These are phyloP conservation scores for Prototheca wickerhamii DNA, from an alignment of 163 green algal species.

Conservation along the genomic window DNA sequence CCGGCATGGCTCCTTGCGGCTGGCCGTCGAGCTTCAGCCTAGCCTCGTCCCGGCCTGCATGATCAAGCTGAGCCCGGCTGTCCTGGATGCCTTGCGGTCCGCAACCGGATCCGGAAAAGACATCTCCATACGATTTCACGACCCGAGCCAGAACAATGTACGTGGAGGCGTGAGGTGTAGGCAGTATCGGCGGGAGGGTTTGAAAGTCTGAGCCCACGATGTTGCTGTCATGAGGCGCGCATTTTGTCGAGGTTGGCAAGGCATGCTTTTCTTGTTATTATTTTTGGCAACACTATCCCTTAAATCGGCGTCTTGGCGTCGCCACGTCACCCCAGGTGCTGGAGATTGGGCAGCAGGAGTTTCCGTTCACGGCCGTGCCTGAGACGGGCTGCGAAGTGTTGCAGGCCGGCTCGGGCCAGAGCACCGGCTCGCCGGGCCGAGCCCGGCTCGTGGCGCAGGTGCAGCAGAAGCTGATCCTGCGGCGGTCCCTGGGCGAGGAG, in stretches of 20 bases:
- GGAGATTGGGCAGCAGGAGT: background rate
- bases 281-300: no score
- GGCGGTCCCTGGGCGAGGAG: slow-evolving; percentile 16
- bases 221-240: background rate
- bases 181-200: no score
- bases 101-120: background rate
- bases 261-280: no score
- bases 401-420: no score
- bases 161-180: background rate
- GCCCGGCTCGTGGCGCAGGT: slow-evolving; percentile 5
- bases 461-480: slow-evolving; percentile 14
- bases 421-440: no score
- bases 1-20: background rate
- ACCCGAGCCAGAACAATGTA: background rate
- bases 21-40: slow-evolving; percentile 1
- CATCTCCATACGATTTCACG: slow-evolving; percentile 7
- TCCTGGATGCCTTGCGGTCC: slow-evolving; percentile 17
- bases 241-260: background rate
- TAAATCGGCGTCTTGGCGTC: background rate
- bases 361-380: slow-evolving; percentile 6
- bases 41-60: slow-evolving; percentile 8
- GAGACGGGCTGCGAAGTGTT: slow-evolving; percentile 18
- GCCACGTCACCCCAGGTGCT: slow-evolving; percentile 7
- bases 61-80: slow-evolving; percentile 12
- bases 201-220: no score